These are phyloP conservation scores for Magnolia changhungtana DNA, from an alignment of 164 flowering plant species.

Conservation along the genomic window DNA sequence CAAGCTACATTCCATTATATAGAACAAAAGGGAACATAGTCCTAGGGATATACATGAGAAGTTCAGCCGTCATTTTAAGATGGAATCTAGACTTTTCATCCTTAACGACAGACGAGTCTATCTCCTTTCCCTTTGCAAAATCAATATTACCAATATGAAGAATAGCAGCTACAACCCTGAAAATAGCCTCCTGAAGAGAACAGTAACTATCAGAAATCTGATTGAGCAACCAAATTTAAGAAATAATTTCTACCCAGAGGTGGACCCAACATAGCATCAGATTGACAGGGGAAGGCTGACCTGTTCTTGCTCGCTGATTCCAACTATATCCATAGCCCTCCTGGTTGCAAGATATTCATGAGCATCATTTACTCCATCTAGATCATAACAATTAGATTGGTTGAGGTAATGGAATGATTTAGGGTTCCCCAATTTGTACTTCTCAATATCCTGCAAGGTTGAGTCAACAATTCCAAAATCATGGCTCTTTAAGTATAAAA, in stretches of 20 bases:
- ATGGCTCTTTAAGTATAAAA: background rate
- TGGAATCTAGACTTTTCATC: slow-evolving; percentile 90
- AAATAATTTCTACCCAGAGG: background rate
- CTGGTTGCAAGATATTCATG: slow-evolving; percentile 90
- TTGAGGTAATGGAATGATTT: slow-evolving; percentile 80
- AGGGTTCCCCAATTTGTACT: slow-evolving; percentile 69
- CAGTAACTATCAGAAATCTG: slow-evolving; percentile 13
- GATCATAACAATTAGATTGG: slow-evolving; percentile 76
- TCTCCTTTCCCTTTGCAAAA: slow-evolving; percentile 86
- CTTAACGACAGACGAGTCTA: slow-evolving; percentile 94
- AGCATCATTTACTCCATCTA: slow-evolving; percentile 85
- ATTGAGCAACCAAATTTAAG: slow-evolving; percentile 2
- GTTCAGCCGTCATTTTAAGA: slow-evolving; percentile 80
- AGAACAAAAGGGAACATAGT: background rate
- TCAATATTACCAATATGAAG: slow-evolving; percentile 94
- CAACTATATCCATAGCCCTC: slow-evolving; percentile 98
- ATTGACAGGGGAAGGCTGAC: slow-evolving; percentile 30
- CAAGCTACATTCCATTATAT: background rate
- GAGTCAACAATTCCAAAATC: background rate
- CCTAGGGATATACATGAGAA: slow-evolving; percentile 52
- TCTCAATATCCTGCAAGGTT: slow-evolving; percentile 49
- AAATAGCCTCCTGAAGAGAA: slow-evolving; percentile 79
- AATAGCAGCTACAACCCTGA: slow-evolving; percentile 95
- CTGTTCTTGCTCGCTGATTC: slow-evolving; percentile 94
- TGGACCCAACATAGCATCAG: background rate